Conservation (phyloP, 495 filamentous ascomycete species). For the Xylaria telfairii region DNA sequence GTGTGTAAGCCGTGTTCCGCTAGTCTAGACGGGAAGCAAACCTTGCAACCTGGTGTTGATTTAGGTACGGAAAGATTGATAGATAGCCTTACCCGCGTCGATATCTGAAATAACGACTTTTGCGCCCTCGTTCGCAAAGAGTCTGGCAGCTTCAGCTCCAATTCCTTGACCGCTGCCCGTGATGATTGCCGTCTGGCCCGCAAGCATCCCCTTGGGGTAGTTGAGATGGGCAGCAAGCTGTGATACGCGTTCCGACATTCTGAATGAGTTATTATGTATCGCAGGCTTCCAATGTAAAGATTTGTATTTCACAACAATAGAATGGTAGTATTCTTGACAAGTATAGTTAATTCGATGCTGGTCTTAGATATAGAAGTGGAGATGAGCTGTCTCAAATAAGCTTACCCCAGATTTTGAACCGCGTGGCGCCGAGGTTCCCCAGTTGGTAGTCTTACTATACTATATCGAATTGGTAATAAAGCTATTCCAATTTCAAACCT, state of each 20-base stretch:
- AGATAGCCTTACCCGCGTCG: slow-evolving; percentile 62
- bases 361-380: slow-evolving; percentile 3
- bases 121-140: slow-evolving; percentile 87
- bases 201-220: slow-evolving; percentile 77
- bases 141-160: slow-evolving; percentile 77
- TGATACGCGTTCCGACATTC: slow-evolving; percentile 62
- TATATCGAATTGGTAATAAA: background rate
- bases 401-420: slow-evolving; percentile 17
- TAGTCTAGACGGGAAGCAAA: slow-evolving; percentile 1
- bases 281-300: background rate
- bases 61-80: background rate
- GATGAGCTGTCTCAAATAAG: background rate
- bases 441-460: slow-evolving; percentile 4
- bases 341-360: background rate
- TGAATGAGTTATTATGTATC: slow-evolving; percentile 2
- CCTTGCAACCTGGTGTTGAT: background rate
- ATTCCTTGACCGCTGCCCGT: slow-evolving; percentile 90
- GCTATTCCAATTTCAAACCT: background rate
- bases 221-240: slow-evolving; percentile 80
- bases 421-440: slow-evolving; percentile 20
- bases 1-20: slow-evolving; percentile 39
- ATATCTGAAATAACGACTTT: slow-evolving; percentile 85
- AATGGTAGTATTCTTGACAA: background rate
- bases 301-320: background rate
- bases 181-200: slow-evolving; percentile 83